Evolutionary conservation across 257 asterid genomes (phyloP), one percentile per base, ranked within the genome.

Genomic region (Scutellaria minor): DNA sequence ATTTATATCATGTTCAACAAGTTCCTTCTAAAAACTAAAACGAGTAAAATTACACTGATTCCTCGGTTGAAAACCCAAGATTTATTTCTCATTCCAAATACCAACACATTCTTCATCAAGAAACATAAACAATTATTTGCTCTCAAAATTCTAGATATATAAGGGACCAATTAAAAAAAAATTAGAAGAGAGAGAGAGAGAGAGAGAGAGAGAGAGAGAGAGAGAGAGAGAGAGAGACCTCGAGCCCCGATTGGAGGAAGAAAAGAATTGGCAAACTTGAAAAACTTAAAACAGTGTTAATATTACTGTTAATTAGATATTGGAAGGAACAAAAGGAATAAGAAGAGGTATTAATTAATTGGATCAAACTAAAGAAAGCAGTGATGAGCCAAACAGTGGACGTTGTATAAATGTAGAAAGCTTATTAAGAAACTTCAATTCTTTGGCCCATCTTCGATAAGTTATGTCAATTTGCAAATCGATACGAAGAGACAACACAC

Each of bases 271-370:
- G 56, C n/a, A 50, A 64, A 71, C 44, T 66, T 74, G 46, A 41
- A 72, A 6, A 50, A 41, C 5, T 2, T 11, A 71, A 24, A 60
- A 62, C 66, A 74, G 77, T 68, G 24, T 44, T 44, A 37, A 3
- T 6, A 61, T 66, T 18, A 18, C 18, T 71, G 72, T 80, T 14
- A 71, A 70, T 65, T 64, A 48, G 13, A 14, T 46, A 55, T 48
- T 24, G 69, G 66, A 52, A 72, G 76, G 81, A 78, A 63, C 88
- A 81, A 79, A 81, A 81, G 69, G 88, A 79, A 81, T 77, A 65
- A 73, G 5, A 72, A 47, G 67, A 10, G 41, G 11, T 47, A 62
- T 48, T 57, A 51, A 7, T 72, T 66, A 60, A 64, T 47, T 65
- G 6, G 6, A 59, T 59, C 52, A 77, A 64, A 24, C 41, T 35